A percentile compares a stretch with the other conserved stretches of the same genome.
phyloP scores from a whole-genome alignment of 2,329 filamentous ascomycete genomes.

The Septoria linicola region DNA sequence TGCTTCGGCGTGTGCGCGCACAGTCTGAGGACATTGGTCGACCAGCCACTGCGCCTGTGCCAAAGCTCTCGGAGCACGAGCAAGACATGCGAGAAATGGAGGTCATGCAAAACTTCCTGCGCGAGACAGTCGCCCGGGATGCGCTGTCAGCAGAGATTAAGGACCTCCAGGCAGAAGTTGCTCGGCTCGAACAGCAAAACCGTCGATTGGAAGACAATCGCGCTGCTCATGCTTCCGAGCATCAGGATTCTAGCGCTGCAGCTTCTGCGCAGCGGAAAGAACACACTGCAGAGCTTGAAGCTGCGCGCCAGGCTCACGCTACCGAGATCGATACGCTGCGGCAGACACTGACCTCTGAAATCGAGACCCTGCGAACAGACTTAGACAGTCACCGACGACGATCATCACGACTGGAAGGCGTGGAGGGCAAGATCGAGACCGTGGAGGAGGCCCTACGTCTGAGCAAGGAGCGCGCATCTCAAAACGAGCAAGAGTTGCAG shows the following conservation, averaged over 20 bases:
- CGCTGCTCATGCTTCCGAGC: neutral
- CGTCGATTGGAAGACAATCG: slow-evolving; percentile 3
- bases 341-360: slow-evolving; percentile 26
- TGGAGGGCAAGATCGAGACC: slow-evolving; percentile 36
- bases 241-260: neutral
- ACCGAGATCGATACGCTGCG: slow-evolving; percentile 24
- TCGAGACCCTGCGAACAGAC: slow-evolving; percentile 29
- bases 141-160: slow-evolving; percentile 28
- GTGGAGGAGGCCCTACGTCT: slow-evolving; percentile 35
- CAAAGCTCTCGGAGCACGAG: slow-evolving; percentile 24
- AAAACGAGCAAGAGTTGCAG: slow-evolving; percentile 35
- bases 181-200: slow-evolving; percentile 26
- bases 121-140: slow-evolving; percentile 30
- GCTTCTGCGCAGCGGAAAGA: neutral
- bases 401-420: slow-evolving; percentile 30
- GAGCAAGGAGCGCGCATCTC: slow-evolving; percentile 30
- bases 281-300: slow-evolving; percentile 18
- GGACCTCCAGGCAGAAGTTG: slow-evolving; percentile 30
- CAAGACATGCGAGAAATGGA: slow-evolving; percentile 32
- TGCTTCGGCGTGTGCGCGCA: slow-evolving; percentile 25
- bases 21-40: slow-evolving; percentile 27
- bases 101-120: slow-evolving; percentile 33
- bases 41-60: slow-evolving; percentile 24
- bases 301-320: slow-evolving; percentile 16
- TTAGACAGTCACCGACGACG: slow-evolving; percentile 30